Base-by-base conservation (phyloP, 1,284 basidiomycete genomes). In the Pholiota adiposa region DNA sequence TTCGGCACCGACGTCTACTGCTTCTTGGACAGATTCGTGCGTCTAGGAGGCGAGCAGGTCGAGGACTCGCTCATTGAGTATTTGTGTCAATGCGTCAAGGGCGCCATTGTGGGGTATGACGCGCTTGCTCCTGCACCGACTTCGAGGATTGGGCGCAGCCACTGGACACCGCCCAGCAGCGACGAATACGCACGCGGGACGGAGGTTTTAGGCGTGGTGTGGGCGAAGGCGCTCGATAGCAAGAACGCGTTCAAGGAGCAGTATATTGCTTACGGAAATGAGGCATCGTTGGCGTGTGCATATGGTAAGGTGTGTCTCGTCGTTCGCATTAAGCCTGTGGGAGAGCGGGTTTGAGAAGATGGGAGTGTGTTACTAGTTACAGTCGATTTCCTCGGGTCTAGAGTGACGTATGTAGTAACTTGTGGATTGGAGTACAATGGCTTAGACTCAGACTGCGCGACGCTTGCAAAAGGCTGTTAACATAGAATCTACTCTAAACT, bases 251-350 rank as follows among this genome's bases (percentile, higher is more conserved):
- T 56, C 33, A 16, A 56, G 8, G 8, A 8, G 12, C 11, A 3
- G 14, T 56, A 49, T 23, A 6, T 56, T 12, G 31, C 43, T n/a
- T 38, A 56, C 18, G 54, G 46, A 5, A 56, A 56, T 29, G 44
- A 56, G 27, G 31, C 46, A 9, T 25, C 18, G 1, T n/a, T 56
- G 6, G 44, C 2, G 0, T 50, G 16, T 25, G 44, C 48, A 2
- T 56, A 50, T 34, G 54, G 46, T 7, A 12, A 50, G 21, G 44
- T 56, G 7, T 56, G 54, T 36, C 36, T 56, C 16, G 44, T 56
- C 6, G 54, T 34, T 16, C 21, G 19, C 51, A 36, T 62, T 29
- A 31, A 49, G 6, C 34, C 44, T 38, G 27, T 46, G 5, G 40
- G 2, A 2, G 41, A 44, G 23, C 23, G 41, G 41, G 23, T 11